Percentiles rank a stretch among this genome's conserved stretches.
phyloP scores from a whole-genome alignment of 2,329 filamentous ascomycete genomes.

The Sporothrix schenckii region DNA sequence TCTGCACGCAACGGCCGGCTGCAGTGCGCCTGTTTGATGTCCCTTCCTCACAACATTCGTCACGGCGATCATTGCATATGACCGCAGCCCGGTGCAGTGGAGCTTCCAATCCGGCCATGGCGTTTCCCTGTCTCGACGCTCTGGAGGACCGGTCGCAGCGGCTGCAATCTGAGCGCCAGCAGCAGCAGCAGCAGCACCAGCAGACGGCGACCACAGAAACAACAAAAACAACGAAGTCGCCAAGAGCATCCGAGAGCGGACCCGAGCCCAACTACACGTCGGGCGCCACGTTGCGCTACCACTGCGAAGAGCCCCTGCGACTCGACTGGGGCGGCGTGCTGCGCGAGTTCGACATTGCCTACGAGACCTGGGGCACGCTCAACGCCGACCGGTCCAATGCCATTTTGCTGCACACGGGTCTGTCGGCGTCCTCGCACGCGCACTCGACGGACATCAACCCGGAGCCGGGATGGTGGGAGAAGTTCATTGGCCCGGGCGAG shows the following conservation, averaged over 20 bases:
- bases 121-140: constrained; percentile 87
- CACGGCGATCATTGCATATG: constrained; percentile 36
- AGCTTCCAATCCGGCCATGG: constrained; percentile 80
- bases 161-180: constrained; percentile 56
- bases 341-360: constrained; percentile 84
- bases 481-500: constrained; percentile 86
- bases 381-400: constrained; percentile 83
- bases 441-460: constrained; percentile 86
- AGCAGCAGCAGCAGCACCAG: constrained; percentile 53
- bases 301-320: constrained; percentile 71
- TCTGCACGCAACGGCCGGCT: constrained; percentile 19
- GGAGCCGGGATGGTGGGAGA: constrained; percentile 97
- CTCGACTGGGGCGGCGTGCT: constrained; percentile 96
- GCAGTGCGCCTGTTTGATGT: background rate
- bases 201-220: background rate
- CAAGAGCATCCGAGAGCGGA: constrained; percentile 61
- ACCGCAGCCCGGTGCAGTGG: constrained; percentile 41
- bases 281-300: constrained; percentile 78
- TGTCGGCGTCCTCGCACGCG: constrained; percentile 96
- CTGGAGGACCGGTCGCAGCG: constrained; percentile 69
- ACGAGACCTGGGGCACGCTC: constrained; percentile 86
- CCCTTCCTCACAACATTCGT: background rate
- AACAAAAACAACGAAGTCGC: constrained; percentile 1
- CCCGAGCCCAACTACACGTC: constrained; percentile 94
- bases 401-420: constrained; percentile 87